A percentile compares a stretch with the other conserved stretches of the same genome.
Conservation (phyloP, 129 eudicot genomes). For the Erigeron canadensis region DNA sequence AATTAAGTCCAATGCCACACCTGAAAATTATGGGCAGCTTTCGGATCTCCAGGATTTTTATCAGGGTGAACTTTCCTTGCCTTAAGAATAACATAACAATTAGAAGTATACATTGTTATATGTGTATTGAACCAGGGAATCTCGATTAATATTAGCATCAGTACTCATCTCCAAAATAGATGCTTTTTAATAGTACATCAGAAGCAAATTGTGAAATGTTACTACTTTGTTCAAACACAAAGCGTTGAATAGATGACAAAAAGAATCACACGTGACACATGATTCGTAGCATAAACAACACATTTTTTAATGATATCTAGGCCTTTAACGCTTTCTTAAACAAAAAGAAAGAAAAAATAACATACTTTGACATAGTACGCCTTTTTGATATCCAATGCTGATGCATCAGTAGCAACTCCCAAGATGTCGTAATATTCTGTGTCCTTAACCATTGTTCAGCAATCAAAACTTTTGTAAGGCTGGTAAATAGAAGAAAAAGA, state of each 20-base stretch:
- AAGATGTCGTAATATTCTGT: conserved; percentile 72
- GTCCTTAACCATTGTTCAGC: conserved; percentile 61
- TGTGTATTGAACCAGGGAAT: not conserved
- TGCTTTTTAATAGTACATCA: not conserved
- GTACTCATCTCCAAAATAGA: conserved; percentile 1
- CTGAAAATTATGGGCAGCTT: conserved; percentile 80
- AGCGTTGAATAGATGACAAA: not conserved
- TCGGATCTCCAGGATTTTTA: conserved; percentile 90
- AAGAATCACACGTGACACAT: not conserved
- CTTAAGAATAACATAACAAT: conserved; percentile 40
- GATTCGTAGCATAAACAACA: conserved; percentile 2
- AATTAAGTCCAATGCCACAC: conserved; percentile 32
- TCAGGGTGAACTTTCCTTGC: conserved; percentile 90
- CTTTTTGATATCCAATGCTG: conserved; percentile 68
- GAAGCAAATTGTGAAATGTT: not conserved
- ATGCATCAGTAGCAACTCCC: conserved; percentile 69
- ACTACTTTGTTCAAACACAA: conserved; percentile 13
- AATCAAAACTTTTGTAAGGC: conserved; percentile 20
- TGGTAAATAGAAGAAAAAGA: conserved; percentile 16
- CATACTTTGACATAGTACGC: conserved; percentile 79
- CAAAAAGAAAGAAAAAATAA: conserved; percentile 1
- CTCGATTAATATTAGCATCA: conserved; percentile 12
- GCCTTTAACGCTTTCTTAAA: not conserved
- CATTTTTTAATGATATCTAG: conserved; percentile 1
- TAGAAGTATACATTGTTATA: conserved; percentile 20